phyloP scores from a whole-genome alignment of 2,329 filamentous ascomycete species.

The Hypomyces rosellus region DNA sequence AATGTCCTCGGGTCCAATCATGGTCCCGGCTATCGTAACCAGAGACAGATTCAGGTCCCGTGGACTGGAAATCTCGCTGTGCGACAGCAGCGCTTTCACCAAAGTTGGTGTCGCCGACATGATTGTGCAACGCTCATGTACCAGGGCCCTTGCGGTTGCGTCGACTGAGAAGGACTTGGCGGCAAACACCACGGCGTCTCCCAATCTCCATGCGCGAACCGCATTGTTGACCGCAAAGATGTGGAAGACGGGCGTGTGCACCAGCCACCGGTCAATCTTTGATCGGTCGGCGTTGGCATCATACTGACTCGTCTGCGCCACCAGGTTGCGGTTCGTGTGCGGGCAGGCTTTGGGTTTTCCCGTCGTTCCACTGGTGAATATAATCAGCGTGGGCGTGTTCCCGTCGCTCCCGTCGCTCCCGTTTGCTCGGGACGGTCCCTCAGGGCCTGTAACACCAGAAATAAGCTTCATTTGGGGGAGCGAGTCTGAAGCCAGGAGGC shows the following conservation, averaged over 20 bases:
- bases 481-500: conserved; percentile 6
- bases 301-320: conserved; percentile 31
- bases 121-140: conserved; percentile 28
- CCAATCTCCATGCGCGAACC: conserved; percentile 31
- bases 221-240: conserved; percentile 35
- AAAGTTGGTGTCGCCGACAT: conserved; percentile 36
- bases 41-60: conserved; percentile 24
- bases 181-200: conserved; percentile 29
- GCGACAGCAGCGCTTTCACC: conserved; percentile 25
- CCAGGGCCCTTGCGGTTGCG: conserved; percentile 26
- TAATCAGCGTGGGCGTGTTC: conserved; percentile 30
- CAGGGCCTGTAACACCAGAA: conserved; percentile 2
- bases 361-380: conserved; percentile 46
- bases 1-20: conserved; percentile 26
- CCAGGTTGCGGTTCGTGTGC: conserved; percentile 34
- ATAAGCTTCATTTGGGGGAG: not conserved
- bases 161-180: conserved; percentile 28
- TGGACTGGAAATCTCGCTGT: conserved; percentile 22
- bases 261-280: conserved; percentile 28
- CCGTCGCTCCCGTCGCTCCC: not conserved
- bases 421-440: conserved; percentile 3
- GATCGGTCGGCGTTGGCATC: conserved; percentile 26
- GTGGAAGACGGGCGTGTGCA: conserved; percentile 33
- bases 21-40: conserved; percentile 29
- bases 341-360: conserved; percentile 40